phyloP scores from a whole-genome alignment of 345 rosid genomes.

The Toxicodendron radicans region DNA sequence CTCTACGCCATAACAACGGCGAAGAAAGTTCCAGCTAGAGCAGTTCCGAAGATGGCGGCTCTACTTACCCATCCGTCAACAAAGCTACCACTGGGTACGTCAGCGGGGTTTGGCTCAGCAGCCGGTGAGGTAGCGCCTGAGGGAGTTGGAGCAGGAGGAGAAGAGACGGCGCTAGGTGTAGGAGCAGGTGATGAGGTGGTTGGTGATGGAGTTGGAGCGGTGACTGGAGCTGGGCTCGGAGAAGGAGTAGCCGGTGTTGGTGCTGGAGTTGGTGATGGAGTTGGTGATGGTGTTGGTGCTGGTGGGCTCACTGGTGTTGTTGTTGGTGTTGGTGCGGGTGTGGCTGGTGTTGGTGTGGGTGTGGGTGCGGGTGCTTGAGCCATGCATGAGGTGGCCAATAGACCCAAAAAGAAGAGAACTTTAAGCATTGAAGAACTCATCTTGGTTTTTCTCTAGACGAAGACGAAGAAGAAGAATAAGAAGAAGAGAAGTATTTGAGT shows the following conservation, averaged over 20 bases:
- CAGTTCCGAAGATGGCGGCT: slow-evolving; percentile 37
- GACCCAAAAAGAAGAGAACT: slow-evolving; percentile 55
- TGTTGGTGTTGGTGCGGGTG: slow-evolving; percentile 39
- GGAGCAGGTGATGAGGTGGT: slow-evolving; percentile 27
- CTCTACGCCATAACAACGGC: slow-evolving; percentile 60
- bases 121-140: slow-evolving; percentile 28
- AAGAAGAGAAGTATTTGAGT: background rate
- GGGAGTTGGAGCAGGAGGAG: slow-evolving; percentile 32
- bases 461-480: too few species aligned
- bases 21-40: slow-evolving; percentile 47
- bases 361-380: slow-evolving; percentile 70
- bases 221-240: slow-evolving; percentile 26
- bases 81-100: slow-evolving; percentile 35
- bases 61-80: slow-evolving; percentile 34
- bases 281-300: slow-evolving; percentile 25
- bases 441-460: slow-evolving; percentile 11
- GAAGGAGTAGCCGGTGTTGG: slow-evolving; percentile 17
- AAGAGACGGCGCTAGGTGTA: slow-evolving; percentile 13
- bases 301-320: slow-evolving; percentile 27
- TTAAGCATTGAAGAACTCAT: slow-evolving; percentile 55
- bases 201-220: slow-evolving; percentile 45
- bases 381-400: slow-evolving; percentile 64
- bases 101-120: slow-evolving; percentile 22
- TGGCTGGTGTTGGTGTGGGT: slow-evolving; percentile 27
- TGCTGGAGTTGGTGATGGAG: slow-evolving; percentile 19